A percentile compares a stretch with the other conserved stretches of the same genome.
Conservation (phyloP, 179 eudicot species). For the Gypsophila paniculata region DNA sequence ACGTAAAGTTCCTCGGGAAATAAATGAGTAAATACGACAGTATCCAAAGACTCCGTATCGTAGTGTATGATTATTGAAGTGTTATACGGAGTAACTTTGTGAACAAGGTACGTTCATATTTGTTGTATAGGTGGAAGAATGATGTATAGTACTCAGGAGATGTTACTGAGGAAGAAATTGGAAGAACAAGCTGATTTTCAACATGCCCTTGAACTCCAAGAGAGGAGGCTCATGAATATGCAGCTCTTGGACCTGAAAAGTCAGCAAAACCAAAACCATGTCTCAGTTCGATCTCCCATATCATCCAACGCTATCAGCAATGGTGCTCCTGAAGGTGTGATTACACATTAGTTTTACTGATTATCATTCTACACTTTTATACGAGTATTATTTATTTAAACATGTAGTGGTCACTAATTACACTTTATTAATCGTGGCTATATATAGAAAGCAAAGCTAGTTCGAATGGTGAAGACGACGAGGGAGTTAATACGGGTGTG, state of each 20-base stretch:
- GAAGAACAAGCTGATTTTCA: constrained; percentile 71
- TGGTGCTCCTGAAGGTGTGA: constrained; percentile 50
- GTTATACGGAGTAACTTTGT: background rate
- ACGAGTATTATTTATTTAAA: background rate
- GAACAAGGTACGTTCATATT: background rate
- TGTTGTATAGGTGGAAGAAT: constrained; percentile 49
- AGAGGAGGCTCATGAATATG: constrained; percentile 67
- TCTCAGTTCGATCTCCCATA: constrained; percentile 27
- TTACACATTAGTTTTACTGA: background rate
- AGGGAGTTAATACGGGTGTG: constrained; percentile 29
- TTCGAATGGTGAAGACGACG: constrained; percentile 30
- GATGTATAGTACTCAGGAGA: constrained; percentile 49
- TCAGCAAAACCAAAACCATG: constrained; percentile 39
- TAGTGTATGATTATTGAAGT: background rate
- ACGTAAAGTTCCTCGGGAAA: no score
- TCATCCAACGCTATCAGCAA: constrained; percentile 32
- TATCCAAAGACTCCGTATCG: no score
- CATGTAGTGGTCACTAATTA: background rate
- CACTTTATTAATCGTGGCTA: background rate
- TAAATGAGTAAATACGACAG: no score
- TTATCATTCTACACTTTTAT: background rate
- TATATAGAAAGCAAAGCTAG: constrained; percentile 31
- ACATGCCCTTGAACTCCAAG: constrained; percentile 70
- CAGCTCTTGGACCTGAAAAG: constrained; percentile 63
- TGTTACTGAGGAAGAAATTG: constrained; percentile 57